A percentile compares a stretch with the other conserved stretches of the same genome.
Evolutionary conservation across 2,329 filamentous ascomycete genomes (phyloP).

Genomic region (Botrytis fragariae): DNA sequence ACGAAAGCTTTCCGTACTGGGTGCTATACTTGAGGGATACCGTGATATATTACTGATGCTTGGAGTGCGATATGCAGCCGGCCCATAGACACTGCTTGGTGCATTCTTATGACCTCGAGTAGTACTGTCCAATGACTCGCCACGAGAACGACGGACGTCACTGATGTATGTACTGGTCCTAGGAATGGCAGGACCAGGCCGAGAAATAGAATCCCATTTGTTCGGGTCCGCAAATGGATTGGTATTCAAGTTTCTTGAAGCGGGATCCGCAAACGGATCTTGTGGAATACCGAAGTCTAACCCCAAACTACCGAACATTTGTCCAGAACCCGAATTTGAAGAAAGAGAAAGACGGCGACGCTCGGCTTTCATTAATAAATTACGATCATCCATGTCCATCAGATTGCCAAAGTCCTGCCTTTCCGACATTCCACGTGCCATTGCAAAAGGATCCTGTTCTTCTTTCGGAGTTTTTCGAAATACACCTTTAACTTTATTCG

Average conservation of each 20-base stretch:
- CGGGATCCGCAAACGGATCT: conserved; percentile 34
- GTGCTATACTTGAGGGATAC: conserved; percentile 35
- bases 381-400: conserved; percentile 34
- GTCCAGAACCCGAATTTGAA: conserved; percentile 24
- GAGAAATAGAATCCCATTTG: conserved; percentile 21
- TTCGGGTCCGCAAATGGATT: conserved; percentile 28
- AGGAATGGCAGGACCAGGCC: conserved; percentile 34
- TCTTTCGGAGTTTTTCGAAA: conserved; percentile 39
- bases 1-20: conserved; percentile 38
- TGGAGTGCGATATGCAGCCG: conserved; percentile 26
- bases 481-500: conserved; percentile 42
- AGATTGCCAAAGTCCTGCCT: conserved; percentile 35
- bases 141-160: conserved; percentile 50
- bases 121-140: conserved; percentile 43
- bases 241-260: conserved; percentile 1
- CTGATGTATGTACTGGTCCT: conserved; percentile 46
- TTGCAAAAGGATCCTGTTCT: conserved; percentile 43
- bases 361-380: conserved; percentile 32
- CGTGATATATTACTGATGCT: conserved; percentile 28
- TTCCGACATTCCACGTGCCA: conserved; percentile 32
- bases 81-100: conserved; percentile 32
- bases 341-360: conserved; percentile 28
- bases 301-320: conserved; percentile 32
- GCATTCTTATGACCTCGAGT: conserved; percentile 35
- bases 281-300: conserved; percentile 30